Base-by-base conservation (phyloP, 306 rosid genomes). In the Argentina anserina region DNA sequence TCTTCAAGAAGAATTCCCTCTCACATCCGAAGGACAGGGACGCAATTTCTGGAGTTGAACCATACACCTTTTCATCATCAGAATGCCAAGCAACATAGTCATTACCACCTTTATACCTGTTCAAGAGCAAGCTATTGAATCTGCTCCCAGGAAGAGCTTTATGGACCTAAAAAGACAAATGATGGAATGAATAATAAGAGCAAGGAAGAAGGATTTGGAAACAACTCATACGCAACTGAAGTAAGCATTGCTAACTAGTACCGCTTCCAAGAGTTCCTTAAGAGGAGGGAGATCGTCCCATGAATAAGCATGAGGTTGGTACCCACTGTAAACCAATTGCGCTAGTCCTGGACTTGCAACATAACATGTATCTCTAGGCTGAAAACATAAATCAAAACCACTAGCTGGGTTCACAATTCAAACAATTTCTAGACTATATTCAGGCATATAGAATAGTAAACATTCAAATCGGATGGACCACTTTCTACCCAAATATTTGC, bases 71-170 rank as follows among this genome's bases (percentile, higher is more conserved):
- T 81, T 94, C 98, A 80, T 88, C 96, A 72, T 94, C 98, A 75
- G 98, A 81, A 82, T 94, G 98, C 98, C 98, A 94, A 79, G 87
- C 96, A 70, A 88, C 96, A 80, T 81, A 80, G 81, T 94, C 97
- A 75, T 84, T 82, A 66, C 98, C 97, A 72, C 90, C 87, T 67
- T 86, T 86, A 76, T 91, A 94, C 84, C 96, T 93, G 80, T 93
- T 89, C 62, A 93, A 72, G 65, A 93, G 87, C 72, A 91, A 82
- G 92, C 98, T 93, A 79, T 93, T 91, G 76, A 93, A 93, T 80
- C 78, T 84, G 81, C 92, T 93, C 76, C 93, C 94, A 8, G 98
- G 97, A 77, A 93, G 91, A 65, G 91, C 96, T 74, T 91, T 81
- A 59, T 85, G 96, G 67, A 93, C 96, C 98, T 93, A 74, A 80